Percentiles rank a stretch among this genome's conserved stretches.
Conservation (phyloP, 2,329 filamentous ascomycete genomes). For the Emmonsiellopsis sp. region DNA sequence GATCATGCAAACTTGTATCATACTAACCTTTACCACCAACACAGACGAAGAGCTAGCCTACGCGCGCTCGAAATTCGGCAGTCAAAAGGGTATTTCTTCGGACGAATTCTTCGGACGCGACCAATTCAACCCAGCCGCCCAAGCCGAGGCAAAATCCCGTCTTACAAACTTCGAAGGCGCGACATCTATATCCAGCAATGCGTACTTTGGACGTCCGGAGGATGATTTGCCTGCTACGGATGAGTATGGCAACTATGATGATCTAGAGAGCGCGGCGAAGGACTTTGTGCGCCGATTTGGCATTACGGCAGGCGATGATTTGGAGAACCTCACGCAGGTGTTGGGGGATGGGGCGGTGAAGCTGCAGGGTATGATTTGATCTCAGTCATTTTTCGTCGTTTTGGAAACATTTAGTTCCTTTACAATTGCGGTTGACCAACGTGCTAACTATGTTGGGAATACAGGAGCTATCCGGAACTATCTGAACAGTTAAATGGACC, state of each 20-base stretch:
- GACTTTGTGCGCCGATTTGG: slow-evolving; percentile 95
- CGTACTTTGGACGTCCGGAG: slow-evolving; percentile 92
- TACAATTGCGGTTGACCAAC: neutral
- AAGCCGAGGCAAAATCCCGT: slow-evolving; percentile 77
- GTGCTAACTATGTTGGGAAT: neutral
- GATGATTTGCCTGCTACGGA: slow-evolving; percentile 59
- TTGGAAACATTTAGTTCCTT: neutral
- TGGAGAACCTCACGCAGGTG: slow-evolving; percentile 78
- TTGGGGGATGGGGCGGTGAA: slow-evolving; percentile 77
- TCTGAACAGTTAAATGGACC: slow-evolving; percentile 35
- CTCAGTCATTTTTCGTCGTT: slow-evolving; percentile 7
- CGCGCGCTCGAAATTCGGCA: slow-evolving; percentile 79
- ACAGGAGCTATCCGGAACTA: slow-evolving; percentile 41
- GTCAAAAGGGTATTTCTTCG: slow-evolving; percentile 91
- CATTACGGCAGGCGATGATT: slow-evolving; percentile 87
- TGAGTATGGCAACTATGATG: slow-evolving; percentile 63
- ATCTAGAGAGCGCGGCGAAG: slow-evolving; percentile 86
- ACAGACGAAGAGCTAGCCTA: slow-evolving; percentile 68
- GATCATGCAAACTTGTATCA: neutral
- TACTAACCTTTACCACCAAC: neutral
- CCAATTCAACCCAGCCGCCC: slow-evolving; percentile 67
- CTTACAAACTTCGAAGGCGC: slow-evolving; percentile 91
- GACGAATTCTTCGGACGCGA: slow-evolving; percentile 98
- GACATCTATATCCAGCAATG: slow-evolving; percentile 85
- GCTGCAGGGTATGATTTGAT: slow-evolving; percentile 56